Evolutionary conservation across 352 stramenopile species (phyloP), one percentile per base, ranked within the genome.

Genomic region (Pseudoperonospora humuli): DNA sequence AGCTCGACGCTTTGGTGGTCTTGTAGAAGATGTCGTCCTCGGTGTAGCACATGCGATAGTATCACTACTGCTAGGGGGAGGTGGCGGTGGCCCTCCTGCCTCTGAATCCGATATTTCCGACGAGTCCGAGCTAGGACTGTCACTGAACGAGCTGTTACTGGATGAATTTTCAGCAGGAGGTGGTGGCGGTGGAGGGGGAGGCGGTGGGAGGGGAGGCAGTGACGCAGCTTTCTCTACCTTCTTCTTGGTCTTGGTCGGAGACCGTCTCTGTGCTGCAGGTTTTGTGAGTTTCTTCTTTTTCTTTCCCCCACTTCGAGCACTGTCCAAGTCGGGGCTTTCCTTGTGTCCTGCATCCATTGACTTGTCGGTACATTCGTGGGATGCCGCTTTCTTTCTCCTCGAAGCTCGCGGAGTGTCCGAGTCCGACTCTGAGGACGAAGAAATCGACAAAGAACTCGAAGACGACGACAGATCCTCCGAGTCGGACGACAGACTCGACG

Each of bases 401-500:
- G 56, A 49, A 2, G 44, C 48, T 27, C 50, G 50, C 0, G 54
- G 47, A 14, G 48, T 17, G 32, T 64, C 58, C n/a, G 67, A 76
- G 5, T 64, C 63, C 7, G 46, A 59, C 1, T 67, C 70, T 0
- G 60, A 54, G 13, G 57, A 76, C 15, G 65, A 75, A 7, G 54
- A 67, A 9, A 61, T 62, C 6, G 37, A 57, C 10, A 63, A 82
- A 6, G 64, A 80, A 25, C 61, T 66, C 0, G 65, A 69, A 1
- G 57, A 75, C 10, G 55, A 71, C n/a, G 56, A 70, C 18, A 64
- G 27, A 32, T 79, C 67, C 29, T 77, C 68, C 36, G 70, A 85
- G 47, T 86, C 74, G n/a, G 76, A 89, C 20, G 74, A 86, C 31
- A 75, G 55, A 45, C 74, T 85, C 10, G 74, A 86, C 8, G 76